Evolutionary conservation across 2,329 filamentous ascomycete genomes (phyloP).

Genomic region (Rhinocladiella mackenziei): DNA sequence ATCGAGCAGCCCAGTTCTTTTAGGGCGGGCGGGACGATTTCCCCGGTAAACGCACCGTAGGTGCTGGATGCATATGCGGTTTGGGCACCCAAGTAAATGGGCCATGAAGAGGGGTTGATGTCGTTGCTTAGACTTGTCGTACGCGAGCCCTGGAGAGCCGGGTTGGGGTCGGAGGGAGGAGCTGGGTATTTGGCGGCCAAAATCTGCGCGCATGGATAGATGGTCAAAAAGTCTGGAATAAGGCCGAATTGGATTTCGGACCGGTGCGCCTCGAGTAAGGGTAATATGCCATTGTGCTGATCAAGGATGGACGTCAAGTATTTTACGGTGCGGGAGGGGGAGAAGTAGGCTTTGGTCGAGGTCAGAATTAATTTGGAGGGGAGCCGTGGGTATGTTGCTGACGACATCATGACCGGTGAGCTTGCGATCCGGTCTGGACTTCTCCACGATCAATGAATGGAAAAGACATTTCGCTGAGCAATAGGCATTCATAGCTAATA

Average conservation of each 20-base stretch:
- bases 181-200: constrained; percentile 29
- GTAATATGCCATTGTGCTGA: constrained; percentile 44
- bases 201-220: constrained; percentile 47
- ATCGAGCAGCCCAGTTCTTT: constrained; percentile 64
- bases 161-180: constrained; percentile 37
- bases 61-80: constrained; percentile 65
- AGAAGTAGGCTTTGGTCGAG: constrained; percentile 78
- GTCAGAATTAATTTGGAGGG: constrained; percentile 66
- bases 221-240: constrained; percentile 71
- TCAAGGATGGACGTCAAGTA: constrained; percentile 52
- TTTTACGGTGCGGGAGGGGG: constrained; percentile 56
- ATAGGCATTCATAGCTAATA: too few relatives aligned
- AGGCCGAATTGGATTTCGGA: constrained; percentile 66
- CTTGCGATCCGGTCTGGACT: too few relatives aligned
- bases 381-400: constrained; percentile 32
- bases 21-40: constrained; percentile 67
- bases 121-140: background rate
- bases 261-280: constrained; percentile 33
- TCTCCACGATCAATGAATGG: too few relatives aligned
- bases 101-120: constrained; percentile 34
- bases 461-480: too few relatives aligned
- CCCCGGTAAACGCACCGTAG: constrained; percentile 70
- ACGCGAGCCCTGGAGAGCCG: background rate
- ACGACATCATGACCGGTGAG: constrained; percentile 6
- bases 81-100: constrained; percentile 68